These are phyloP conservation scores for Micractinium sp. DNA, from an alignment of 139 green algal species.

Conservation along the genomic window DNA sequence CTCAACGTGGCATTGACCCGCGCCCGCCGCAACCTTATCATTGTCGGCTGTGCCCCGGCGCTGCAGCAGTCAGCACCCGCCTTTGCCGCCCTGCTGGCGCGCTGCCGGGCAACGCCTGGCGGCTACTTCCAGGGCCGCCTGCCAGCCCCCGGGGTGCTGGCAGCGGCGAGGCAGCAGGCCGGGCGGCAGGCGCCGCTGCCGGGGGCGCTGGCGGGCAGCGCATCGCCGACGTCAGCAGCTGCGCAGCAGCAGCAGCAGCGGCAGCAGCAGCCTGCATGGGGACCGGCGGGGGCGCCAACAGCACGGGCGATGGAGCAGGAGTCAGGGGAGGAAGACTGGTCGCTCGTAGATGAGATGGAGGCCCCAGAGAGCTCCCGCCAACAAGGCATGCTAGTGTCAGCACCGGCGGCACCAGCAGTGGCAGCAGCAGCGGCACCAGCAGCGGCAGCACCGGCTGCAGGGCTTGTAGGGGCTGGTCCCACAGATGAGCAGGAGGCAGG, in stretches of 20 bases:
- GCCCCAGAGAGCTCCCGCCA: background rate
- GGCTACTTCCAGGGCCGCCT: slow-evolving; percentile 16
- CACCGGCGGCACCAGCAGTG: background rate
- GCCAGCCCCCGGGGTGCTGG: background rate
- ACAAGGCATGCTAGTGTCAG: background rate
- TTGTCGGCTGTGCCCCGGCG: slow-evolving; percentile 58
- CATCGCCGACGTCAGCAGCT: background rate
- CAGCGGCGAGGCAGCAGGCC: background rate
- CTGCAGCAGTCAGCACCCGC: slow-evolving; percentile 50
- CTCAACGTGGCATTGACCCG: slow-evolving; percentile 87
- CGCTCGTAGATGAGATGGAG: background rate
- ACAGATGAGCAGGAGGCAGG: background rate
- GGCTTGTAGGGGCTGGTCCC: background rate
- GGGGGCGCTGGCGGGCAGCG: too few species aligned
- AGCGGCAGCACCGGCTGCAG: background rate
- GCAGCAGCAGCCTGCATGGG: background rate
- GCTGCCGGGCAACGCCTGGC: slow-evolving; percentile 1
- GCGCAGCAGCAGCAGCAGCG: background rate
- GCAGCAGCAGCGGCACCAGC: background rate
- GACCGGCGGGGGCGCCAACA: background rate
- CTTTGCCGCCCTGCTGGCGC: slow-evolving; percentile 43
- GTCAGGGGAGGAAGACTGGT: background rate
- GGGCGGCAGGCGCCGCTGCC: background rate
- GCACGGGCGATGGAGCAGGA: background rate
- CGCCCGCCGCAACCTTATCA: slow-evolving; percentile 67